Conservation (phyloP, 2,329 filamentous ascomycete genomes). For the Juglanconis sp. region DNA sequence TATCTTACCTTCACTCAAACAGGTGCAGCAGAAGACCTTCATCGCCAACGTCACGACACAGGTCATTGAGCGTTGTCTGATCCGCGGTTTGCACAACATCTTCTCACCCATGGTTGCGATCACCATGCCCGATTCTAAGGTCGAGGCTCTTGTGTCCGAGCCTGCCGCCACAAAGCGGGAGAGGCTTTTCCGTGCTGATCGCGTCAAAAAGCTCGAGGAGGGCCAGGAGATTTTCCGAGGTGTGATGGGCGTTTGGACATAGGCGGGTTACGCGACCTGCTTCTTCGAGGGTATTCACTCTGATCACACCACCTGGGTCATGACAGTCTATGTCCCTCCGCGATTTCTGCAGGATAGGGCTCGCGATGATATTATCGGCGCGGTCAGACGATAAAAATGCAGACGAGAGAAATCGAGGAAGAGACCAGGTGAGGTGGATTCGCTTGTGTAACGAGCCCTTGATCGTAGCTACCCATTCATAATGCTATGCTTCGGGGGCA, state of each 20-base stretch:
- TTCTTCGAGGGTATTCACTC: neutral
- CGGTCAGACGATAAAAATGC: no score
- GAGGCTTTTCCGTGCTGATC: neutral
- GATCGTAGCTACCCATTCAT: no score
- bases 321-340: no score
- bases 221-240: constrained; percentile 8
- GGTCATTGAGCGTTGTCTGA: constrained; percentile 5
- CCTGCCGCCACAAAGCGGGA: neutral
- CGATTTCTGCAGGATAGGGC: no score
- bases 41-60: constrained; percentile 4
- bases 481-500: no score
- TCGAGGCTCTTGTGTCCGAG: neutral
- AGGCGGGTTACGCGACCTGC: neutral
- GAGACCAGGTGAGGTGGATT: no score
- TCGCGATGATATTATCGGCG: no score
- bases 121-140: neutral
- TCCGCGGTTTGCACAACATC: neutral
- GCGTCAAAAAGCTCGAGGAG: constrained; percentile 1
- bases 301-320: no score
- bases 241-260: neutral
- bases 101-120: constrained; percentile 2
- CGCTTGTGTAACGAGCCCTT: no score
- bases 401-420: no score
- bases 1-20: neutral
- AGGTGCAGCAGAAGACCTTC: constrained; percentile 4